A percentile compares a stretch with the other conserved stretches of the same genome.
These are phyloP conservation scores for Aspergillus cavernicola DNA, from an alignment of 495 filamentous ascomycete species.

Conservation along the genomic window DNA sequence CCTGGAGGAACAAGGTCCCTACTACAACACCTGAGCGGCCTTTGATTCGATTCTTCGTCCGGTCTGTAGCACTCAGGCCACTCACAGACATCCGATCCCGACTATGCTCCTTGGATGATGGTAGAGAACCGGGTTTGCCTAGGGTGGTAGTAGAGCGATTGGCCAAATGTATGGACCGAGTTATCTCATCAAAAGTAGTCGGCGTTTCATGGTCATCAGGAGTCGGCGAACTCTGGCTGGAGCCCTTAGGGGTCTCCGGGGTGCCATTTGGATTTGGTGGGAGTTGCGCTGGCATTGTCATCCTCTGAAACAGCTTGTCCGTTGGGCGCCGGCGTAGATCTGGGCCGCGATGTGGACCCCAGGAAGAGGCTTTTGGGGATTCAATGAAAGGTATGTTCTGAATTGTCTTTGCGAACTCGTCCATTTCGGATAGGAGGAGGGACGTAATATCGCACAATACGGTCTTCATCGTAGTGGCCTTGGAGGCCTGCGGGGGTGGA, in stretches of 20 bases:
- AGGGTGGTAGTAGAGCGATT: slow-evolving; percentile 33
- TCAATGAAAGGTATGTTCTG: slow-evolving; percentile 77
- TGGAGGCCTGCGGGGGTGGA: slow-evolving; percentile 65
- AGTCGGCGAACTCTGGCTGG: slow-evolving; percentile 41
- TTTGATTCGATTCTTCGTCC: slow-evolving; percentile 77
- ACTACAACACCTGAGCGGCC: slow-evolving; percentile 76
- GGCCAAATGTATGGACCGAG: slow-evolving; percentile 44
- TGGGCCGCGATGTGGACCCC: slow-evolving; percentile 43
- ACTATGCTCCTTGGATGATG: slow-evolving; percentile 49
- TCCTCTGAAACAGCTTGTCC: slow-evolving; percentile 53
- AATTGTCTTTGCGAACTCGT: slow-evolving; percentile 76
- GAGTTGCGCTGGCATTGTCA: slow-evolving; percentile 73
- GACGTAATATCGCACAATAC: slow-evolving; percentile 91
- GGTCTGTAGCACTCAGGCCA: slow-evolving; percentile 77
- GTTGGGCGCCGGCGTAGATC: slow-evolving; percentile 44
- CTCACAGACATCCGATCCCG: slow-evolving; percentile 80
- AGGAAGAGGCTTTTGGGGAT: slow-evolving; percentile 58
- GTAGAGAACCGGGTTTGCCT: slow-evolving; percentile 31
- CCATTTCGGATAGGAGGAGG: slow-evolving; percentile 79
- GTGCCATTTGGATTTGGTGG: slow-evolving; percentile 50
- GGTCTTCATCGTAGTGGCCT: slow-evolving; percentile 88
- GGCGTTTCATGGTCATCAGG: slow-evolving; percentile 53
- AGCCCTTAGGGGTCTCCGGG: slow-evolving; percentile 51
- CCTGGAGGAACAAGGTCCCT: slow-evolving; percentile 80
- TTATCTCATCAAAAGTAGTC: slow-evolving; percentile 70